Percentiles rank a stretch among this genome's conserved stretches.
Conservation (phyloP, 2,329 filamentous ascomycete species). For the Metarhizium album region DNA sequence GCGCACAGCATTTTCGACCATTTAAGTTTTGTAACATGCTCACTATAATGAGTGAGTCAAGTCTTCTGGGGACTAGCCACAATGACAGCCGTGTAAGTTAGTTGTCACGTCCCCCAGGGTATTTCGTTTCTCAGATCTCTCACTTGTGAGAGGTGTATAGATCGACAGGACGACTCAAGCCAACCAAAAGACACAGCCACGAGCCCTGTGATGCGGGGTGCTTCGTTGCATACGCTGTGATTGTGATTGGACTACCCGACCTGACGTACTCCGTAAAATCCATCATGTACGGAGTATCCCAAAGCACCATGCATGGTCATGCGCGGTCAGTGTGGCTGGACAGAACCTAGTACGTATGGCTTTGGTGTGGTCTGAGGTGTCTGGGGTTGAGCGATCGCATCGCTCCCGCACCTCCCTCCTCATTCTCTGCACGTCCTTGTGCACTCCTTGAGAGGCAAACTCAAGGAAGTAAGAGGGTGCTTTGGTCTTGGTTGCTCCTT, state of each 20-base stretch:
- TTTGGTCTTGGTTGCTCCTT: not conserved
- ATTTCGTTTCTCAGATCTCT: not conserved
- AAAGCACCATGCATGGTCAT: not conserved
- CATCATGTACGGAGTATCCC: not conserved
- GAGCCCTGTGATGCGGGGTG: constrained; percentile 2
- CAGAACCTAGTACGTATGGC: constrained; percentile 3
- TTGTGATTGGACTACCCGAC: not conserved
- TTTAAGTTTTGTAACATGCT: not conserved
- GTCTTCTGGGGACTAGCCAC: no score
- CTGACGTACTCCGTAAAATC: not conserved
- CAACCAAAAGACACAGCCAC: not conserved
- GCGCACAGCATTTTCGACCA: no score
- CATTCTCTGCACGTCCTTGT: not conserved
- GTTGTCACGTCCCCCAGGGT: not conserved
- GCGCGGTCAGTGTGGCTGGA: constrained; percentile 1
- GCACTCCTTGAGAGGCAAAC: not conserved
- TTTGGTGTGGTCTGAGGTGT: constrained; percentile 6
- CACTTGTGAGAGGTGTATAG: not conserved
- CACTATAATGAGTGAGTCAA: not conserved
- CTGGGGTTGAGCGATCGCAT: constrained; percentile 15
- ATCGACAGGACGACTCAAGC: not conserved
- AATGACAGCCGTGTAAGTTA: no score
- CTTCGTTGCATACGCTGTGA: not conserved
- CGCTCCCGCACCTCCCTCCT: constrained; percentile 21
- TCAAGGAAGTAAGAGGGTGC: no score